A percentile compares a stretch with the other conserved stretches of the same genome.
Conservation (phyloP, 2,329 filamentous ascomycete genomes). For the Rosellinia necatrix region DNA sequence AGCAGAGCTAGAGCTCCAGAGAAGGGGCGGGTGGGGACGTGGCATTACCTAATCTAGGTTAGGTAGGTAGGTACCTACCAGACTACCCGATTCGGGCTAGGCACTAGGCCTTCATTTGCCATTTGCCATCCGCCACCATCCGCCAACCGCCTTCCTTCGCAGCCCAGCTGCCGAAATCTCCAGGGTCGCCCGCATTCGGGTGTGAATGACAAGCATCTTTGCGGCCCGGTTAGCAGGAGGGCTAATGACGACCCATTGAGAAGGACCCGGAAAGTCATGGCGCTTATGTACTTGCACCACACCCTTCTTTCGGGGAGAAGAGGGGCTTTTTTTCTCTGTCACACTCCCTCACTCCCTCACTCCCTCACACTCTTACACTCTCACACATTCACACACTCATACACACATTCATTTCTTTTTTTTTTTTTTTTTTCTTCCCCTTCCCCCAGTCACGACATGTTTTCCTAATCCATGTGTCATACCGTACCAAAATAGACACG, state of each 20-base stretch:
- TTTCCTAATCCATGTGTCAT: conserved; percentile 13
- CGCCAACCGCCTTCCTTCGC: conserved; percentile 5
- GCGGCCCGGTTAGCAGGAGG: conserved; percentile 23
- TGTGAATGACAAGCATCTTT: conserved; percentile 25
- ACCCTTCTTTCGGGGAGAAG: no score
- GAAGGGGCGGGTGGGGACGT: no score
- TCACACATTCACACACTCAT: neutral
- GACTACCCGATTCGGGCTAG: neutral
- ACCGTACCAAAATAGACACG: conserved; percentile 16
- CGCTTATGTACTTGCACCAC: no score
- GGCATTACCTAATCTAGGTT: no score
- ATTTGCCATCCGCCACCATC: conserved; percentile 3
- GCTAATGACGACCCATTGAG: conserved; percentile 12
- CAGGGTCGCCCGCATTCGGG: conserved; percentile 21
- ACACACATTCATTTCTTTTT: conserved; percentile 2
- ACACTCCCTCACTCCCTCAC: no score
- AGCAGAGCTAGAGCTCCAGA: no score
- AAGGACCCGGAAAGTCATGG: conserved; percentile 2
- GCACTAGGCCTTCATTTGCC: no score
- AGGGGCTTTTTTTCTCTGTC: no score
- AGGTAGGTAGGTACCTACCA: neutral
- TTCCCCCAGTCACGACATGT: no score
- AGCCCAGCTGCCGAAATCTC: conserved; percentile 20
- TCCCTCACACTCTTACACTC: no score
- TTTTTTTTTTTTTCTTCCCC: conserved; percentile 1